Evolutionary conservation across 208 protist species (phyloP), one percentile per base, ranked within the genome.

Genomic region (Leishmania braziliensis): DNA sequence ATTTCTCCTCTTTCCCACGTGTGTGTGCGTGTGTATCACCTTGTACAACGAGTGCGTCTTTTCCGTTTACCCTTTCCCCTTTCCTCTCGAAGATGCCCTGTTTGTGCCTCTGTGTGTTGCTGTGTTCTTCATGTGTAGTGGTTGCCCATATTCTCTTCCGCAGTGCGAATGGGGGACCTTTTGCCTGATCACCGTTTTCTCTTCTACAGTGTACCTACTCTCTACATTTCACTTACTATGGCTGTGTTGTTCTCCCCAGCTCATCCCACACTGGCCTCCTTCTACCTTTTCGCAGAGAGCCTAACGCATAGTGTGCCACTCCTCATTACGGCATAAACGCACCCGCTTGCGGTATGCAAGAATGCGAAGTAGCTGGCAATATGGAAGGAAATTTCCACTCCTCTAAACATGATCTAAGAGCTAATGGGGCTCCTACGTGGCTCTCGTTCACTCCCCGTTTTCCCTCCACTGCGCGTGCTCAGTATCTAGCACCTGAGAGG

Each of bases 81-180:
- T 70, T 43, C 33, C 14, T 43, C 36, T 70, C 20, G 65, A 46
- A 18, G 6, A 26, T 14, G 33, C 39, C 29, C 65, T 29, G 58
- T 29, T 29, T 63, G 29, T 51, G 51, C 36, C 18, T 18, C 10
- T 33, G 18, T 72, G 20, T 65, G 43, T 56, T 83, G 14, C 20
- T 33, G 65, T 63, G 43, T 33, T 73, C 48, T 65, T 75, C 43
- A 46, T 46, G 43, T 60, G 39, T 74, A 36, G 75, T 71, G 14
- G 29, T 26, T 73, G 50, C 43, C 3, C n/a, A 23, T 54, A 36
- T 53, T 36, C 48, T 75, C 53, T 26, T 16, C 26, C 75, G 48
- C 12, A 56, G 36, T 68, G 62, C 62, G 62, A 29, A 39, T 43
- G 62, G 62, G 3, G 14, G 43, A 12, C 29, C 29, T 12, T 68